Evolutionary conservation across 768 basidiomycete species (phyloP).

Genomic region (Ramaria rubella): DNA sequence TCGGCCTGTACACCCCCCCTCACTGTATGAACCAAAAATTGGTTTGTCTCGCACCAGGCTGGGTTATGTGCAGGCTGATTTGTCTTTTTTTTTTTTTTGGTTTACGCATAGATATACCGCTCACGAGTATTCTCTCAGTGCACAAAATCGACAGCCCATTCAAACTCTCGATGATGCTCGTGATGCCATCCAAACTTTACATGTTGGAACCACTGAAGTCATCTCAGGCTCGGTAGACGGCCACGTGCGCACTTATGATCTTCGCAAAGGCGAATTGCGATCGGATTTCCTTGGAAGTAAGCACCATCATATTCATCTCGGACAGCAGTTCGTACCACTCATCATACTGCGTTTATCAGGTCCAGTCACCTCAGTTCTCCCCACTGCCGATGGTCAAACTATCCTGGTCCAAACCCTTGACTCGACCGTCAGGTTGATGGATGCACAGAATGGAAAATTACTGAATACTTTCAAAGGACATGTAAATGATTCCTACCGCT

Average conservation of each 20-base stretch:
- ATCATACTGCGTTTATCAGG: constrained; percentile 37
- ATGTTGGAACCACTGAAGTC: constrained; percentile 60
- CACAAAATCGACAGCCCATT: constrained; percentile 78
- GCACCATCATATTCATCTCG: constrained; percentile 25
- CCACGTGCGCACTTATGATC: constrained; percentile 86
- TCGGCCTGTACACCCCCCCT: constrained; percentile 5
- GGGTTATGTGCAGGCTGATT: not conserved
- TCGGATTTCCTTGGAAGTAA: constrained; percentile 87
- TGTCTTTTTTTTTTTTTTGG: not conserved
- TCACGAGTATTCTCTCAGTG: constrained; percentile 32
- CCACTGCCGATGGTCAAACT: constrained; percentile 74
- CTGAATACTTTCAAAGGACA: constrained; percentile 84
- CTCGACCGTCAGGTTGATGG: constrained; percentile 80
- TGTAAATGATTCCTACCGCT: constrained; percentile 65
- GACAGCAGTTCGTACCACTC: not conserved
- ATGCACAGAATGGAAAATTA: constrained; percentile 71
- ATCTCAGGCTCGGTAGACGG: constrained; percentile 88
- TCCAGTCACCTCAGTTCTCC: constrained; percentile 78
- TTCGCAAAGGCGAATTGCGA: constrained; percentile 86
- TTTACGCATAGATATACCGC: not conserved
- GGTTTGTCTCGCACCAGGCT: not conserved
- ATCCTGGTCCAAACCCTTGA: constrained; percentile 81
- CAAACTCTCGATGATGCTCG: constrained; percentile 84
- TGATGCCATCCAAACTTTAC: constrained; percentile 77
- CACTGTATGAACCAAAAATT: not conserved